Percentiles rank a stretch among this genome's conserved stretches.
phyloP scores from a whole-genome alignment of 2,329 filamentous ascomycete genomes.

The Thelonectria olida region DNA sequence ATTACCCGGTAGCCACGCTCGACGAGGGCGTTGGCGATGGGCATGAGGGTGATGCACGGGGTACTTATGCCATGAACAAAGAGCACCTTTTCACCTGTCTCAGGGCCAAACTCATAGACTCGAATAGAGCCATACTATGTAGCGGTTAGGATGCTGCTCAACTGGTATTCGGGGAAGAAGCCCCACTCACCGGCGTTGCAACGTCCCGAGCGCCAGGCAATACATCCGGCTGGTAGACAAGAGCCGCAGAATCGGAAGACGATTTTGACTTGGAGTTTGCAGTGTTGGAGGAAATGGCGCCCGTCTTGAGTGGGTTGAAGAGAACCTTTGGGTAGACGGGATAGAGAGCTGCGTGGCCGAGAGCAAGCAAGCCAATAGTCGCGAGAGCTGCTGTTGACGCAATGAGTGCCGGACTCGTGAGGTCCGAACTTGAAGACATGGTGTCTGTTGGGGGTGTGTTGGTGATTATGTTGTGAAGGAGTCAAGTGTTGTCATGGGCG shows the following conservation, averaged over 20 bases:
- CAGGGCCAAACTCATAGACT: constrained; percentile 85
- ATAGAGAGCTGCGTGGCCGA: constrained; percentile 50
- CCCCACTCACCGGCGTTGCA: constrained; percentile 63
- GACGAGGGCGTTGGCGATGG: constrained; percentile 73
- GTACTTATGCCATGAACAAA: constrained; percentile 88
- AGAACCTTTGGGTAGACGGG: constrained; percentile 52
- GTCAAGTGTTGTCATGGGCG: neutral
- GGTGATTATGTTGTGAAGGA: neutral
- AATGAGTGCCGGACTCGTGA: constrained; percentile 40
- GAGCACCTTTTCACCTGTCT: constrained; percentile 76
- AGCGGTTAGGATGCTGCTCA: neutral
- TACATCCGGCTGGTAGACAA: constrained; percentile 71
- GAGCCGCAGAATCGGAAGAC: constrained; percentile 35
- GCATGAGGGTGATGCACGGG: constrained; percentile 76
- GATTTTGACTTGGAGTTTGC: constrained; percentile 48
- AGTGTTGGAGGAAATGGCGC: constrained; percentile 46
- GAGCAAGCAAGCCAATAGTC: constrained; percentile 50
- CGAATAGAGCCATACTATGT: constrained; percentile 74
- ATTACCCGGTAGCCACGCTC: constrained; percentile 79
- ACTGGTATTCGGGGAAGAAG: neutral
- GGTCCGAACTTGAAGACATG: constrained; percentile 16
- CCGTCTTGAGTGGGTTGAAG: constrained; percentile 55
- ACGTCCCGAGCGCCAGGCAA: constrained; percentile 81
- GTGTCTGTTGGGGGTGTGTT: neutral
- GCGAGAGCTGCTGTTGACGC: constrained; percentile 53